These are phyloP conservation scores for Linum usitatissimum DNA, from an alignment of 345 rosid species.

Conservation along the genomic window DNA sequence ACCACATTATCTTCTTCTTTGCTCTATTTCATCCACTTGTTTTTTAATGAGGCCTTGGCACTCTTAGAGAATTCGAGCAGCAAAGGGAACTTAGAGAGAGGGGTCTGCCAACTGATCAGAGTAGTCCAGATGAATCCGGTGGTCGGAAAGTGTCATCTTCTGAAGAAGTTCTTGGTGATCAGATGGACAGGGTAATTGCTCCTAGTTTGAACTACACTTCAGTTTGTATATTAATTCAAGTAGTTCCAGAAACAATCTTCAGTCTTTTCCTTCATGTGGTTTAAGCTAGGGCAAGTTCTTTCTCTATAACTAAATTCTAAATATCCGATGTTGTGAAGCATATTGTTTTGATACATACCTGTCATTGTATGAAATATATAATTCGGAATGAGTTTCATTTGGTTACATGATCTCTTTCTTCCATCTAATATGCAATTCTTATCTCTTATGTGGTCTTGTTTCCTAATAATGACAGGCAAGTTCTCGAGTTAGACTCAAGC, in stretches of 20 bases:
- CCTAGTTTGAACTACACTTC: conserved; percentile 8
- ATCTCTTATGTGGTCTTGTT: conserved; percentile 1
- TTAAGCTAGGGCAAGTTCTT: not conserved
- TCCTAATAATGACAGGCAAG: conserved; percentile 32
- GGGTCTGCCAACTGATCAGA: conserved; percentile 62
- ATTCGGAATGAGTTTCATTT: not conserved
- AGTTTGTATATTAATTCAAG: not conserved
- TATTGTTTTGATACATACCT: too few species aligned
- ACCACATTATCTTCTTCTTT: conserved; percentile 12
- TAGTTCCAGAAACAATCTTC: not conserved
- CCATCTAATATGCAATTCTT: not conserved
- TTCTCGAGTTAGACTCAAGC: conserved; percentile 49
- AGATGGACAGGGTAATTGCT: conserved; percentile 43
- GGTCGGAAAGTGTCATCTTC: conserved; percentile 40
- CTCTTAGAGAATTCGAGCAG: conserved; percentile 87
- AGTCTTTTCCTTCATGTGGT: not conserved
- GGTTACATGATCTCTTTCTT: not conserved
- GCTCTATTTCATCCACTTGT: conserved; percentile 9
- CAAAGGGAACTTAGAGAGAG: conserved; percentile 85
- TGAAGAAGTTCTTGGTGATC: conserved; percentile 40
- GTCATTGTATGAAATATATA: not conserved
- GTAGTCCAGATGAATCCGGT: conserved; percentile 45
- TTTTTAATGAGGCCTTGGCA: conserved; percentile 7
- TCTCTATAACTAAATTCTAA: not conserved
- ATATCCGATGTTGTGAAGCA: not conserved